Base-by-base conservation (phyloP, 2,329 filamentous ascomycete genomes). In the Fulvia fulva region DNA sequence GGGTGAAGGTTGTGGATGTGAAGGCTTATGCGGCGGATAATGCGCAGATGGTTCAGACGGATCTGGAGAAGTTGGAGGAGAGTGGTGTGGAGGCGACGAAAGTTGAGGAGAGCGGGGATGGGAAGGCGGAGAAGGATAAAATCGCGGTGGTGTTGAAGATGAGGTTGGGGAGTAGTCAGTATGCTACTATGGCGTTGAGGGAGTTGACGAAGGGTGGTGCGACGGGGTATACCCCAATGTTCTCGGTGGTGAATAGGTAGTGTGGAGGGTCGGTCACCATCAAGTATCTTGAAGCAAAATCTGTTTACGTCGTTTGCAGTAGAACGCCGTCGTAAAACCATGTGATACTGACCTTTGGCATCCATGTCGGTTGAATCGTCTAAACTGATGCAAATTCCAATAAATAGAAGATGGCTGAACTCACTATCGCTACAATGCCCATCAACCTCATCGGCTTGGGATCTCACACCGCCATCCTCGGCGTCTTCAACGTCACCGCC, bases 1-100 rank as follows among this genome's bases (percentile, higher is more conserved):
- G 80, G 7, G 76, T 80, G 26, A 83, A 90, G 7, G 83, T 86
- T 57, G 37, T 41, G 3, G 83, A 90, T 58, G 83, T 96, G 11
- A 86, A 83, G 68, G 75, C 79, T 5, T 97, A 97, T 71, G 71
- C 3, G 81, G 86, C 26, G 85, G n/a, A 87, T 30, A 84, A 87
- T 32, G 86, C 95, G 75, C 92, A 97, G 76, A 86, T 97, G 75
- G 88, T 96, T 3, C 84, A 88, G 60, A 99, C 94, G 0, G 94
- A 99, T 73, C 70, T 94, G 57, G 90, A 97, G 66, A 76, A 81
- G 52, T 75, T 93, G 60, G 50, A 67, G 52, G 65, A 63, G 58
- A 47, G 22, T 26, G 62, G 57, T 47, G 58, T 32, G 14, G 59
- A 37, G 49, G 60, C 56, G n/a, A 67, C 65, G 8, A 67, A 66